Conservation (phyloP, 306 rosid species). For the Rubus idaeus region DNA sequence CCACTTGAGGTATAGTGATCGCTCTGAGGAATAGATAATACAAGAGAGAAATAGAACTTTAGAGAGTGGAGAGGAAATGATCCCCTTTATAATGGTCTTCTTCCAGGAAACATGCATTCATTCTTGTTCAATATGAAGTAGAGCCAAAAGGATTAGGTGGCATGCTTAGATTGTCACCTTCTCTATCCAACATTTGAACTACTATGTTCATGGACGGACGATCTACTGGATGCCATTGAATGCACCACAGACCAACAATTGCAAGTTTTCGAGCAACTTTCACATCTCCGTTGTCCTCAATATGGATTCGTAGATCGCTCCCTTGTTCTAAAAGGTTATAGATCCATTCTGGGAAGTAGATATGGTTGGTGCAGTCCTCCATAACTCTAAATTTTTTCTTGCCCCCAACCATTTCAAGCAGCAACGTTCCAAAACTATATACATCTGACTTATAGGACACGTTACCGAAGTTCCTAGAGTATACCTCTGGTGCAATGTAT, state of each 20-base stretch:
- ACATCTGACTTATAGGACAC: background rate
- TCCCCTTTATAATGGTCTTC: background rate
- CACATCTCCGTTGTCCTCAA: background rate
- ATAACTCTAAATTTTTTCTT: background rate
- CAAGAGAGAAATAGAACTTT: too few species aligned
- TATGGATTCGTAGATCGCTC: background rate
- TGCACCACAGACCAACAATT: background rate
- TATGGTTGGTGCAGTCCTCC: background rate
- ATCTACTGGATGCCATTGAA: background rate
- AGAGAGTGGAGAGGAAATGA: too few species aligned
- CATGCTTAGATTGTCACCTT: background rate
- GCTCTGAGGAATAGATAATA: too few species aligned
- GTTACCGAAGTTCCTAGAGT: background rate
- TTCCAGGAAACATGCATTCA: background rate
- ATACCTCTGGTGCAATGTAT: background rate
- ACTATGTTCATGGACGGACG: background rate
- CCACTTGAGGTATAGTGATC: too few species aligned
- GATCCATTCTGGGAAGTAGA: background rate
- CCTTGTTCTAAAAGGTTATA: constrained; percentile 4
- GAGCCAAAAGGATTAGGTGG: constrained; percentile 4
- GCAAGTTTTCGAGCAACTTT: background rate
- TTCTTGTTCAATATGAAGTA: background rate
- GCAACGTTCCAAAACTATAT: background rate
- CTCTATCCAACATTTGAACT: constrained; percentile 1
- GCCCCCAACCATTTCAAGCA: constrained; percentile 3